Evolutionary conservation across 257 asterid genomes (phyloP).

Genomic region (Fraxinus excelsior): DNA sequence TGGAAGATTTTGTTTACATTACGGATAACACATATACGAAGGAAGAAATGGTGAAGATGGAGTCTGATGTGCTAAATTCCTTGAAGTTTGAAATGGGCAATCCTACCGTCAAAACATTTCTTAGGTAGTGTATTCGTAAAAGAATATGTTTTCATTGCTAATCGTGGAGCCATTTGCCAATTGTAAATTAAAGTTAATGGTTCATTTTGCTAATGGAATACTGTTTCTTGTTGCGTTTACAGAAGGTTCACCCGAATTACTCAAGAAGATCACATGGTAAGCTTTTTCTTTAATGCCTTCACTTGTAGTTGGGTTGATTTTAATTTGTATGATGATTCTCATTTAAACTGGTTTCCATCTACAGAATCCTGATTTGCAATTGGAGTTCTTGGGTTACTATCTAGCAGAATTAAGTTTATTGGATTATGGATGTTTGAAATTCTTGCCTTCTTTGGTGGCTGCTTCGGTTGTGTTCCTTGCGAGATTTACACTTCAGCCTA

Average conservation of each 20-base stretch:
- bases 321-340: conserved; percentile 13
- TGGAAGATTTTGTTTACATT: conserved; percentile 71
- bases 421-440: conserved; percentile 70
- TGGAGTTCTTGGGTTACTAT: conserved; percentile 85
- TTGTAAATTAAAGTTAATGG: neutral
- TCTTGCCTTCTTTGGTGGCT: conserved; percentile 83
- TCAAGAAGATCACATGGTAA: conserved; percentile 62
- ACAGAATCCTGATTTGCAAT: conserved; percentile 50
- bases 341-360: conserved; percentile 19
- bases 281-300: conserved; percentile 9
- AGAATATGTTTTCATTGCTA: neutral
- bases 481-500: conserved; percentile 65
- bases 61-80: conserved; percentile 69
- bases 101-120: conserved; percentile 78
- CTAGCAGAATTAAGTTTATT: conserved; percentile 77
- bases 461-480: conserved; percentile 74
- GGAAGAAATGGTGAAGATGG: conserved; percentile 83
- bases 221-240: conserved; percentile 29
- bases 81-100: conserved; percentile 86
- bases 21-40: conserved; percentile 69
- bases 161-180: neutral
- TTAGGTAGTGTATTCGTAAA: conserved; percentile 42
- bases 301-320: neutral
- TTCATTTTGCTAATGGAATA: conserved; percentile 25
- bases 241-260: conserved; percentile 58